Evolutionary conservation across 2,329 filamentous ascomycete genomes (phyloP).

Genomic region (Claviceps cyperi): DNA sequence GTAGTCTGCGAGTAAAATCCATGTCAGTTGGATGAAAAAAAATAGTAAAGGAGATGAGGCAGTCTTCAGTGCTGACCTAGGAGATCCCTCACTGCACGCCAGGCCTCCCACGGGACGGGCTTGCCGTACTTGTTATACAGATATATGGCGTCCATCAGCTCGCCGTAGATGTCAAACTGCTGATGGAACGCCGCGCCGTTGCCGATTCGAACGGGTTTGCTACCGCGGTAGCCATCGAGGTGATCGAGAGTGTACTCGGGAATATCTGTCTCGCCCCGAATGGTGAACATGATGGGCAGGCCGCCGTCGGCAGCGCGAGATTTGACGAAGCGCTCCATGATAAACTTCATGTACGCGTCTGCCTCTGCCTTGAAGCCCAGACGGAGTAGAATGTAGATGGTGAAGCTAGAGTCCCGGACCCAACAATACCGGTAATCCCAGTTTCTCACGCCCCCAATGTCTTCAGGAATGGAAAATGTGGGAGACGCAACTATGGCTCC

Average conservation of each 20-base stretch:
- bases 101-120: constrained; percentile 62
- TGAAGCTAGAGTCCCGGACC: constrained; percentile 66
- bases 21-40: neutral
- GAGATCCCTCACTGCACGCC: constrained; percentile 55
- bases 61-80: constrained; percentile 25
- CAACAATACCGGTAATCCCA: constrained; percentile 68
- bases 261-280: constrained; percentile 59
- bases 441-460: constrained; percentile 51
- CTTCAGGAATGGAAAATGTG: constrained; percentile 64
- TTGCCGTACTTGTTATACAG: constrained; percentile 70
- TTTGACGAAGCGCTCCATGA: constrained; percentile 53
- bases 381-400: constrained; percentile 61
- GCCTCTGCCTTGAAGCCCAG: constrained; percentile 64
- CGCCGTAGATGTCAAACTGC: constrained; percentile 69
- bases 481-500: constrained; percentile 65
- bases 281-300: constrained; percentile 71
- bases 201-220: constrained; percentile 58
- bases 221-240: constrained; percentile 57
- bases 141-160: constrained; percentile 65
- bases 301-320: constrained; percentile 45
- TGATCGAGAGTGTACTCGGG: constrained; percentile 55
- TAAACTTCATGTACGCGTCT: constrained; percentile 66
- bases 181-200: constrained; percentile 65
- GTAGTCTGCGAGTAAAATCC: constrained; percentile 35
- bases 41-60: too few species aligned